A percentile compares a stretch with the other conserved stretches of the same genome.
phyloP scores from a whole-genome alignment of 495 filamentous ascomycete genomes.

The Aspergillus sclerotioniger region DNA sequence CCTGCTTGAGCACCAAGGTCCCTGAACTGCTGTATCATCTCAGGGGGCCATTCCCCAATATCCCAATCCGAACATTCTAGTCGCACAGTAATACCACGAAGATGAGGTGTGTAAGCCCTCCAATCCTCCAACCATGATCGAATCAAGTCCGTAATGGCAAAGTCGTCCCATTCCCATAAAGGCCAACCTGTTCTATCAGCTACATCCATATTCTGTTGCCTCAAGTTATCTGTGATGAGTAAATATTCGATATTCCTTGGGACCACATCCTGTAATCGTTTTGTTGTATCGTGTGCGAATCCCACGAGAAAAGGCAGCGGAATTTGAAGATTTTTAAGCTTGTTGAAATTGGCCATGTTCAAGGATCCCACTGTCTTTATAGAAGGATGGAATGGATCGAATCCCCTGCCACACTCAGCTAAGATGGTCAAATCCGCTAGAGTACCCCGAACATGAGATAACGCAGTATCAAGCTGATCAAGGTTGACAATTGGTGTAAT shows the following conservation, averaged over 20 bases:
- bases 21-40: too few relatives aligned
- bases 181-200: neutral
- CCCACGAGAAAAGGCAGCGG: constrained; percentile 7
- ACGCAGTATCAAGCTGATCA: too few relatives aligned
- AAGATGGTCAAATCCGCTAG: too few relatives aligned
- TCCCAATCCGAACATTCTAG: too few relatives aligned
- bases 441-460: too few relatives aligned
- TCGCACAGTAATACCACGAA: constrained; percentile 8
- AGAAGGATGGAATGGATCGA: too few relatives aligned
- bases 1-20: too few relatives aligned
- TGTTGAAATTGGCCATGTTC: neutral
- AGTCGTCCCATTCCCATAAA: constrained; percentile 9
- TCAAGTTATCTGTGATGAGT: constrained; percentile 2
- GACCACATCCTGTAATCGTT: constrained; percentile 10
- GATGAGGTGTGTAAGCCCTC: constrained; percentile 13
- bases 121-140: constrained; percentile 17
- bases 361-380: neutral
- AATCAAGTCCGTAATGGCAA: constrained; percentile 10
- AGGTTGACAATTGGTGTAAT: too few relatives aligned
- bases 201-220: neutral
- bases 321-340: constrained; percentile 5
- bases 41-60: too few relatives aligned
- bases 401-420: too few relatives aligned
- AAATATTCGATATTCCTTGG: constrained; percentile 10
- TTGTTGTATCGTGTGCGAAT: constrained; percentile 7